A percentile compares a stretch with the other conserved stretches of the same genome.
phyloP scores from a whole-genome alignment of 306 rosid species.

The Spatholobus suberectus region DNA sequence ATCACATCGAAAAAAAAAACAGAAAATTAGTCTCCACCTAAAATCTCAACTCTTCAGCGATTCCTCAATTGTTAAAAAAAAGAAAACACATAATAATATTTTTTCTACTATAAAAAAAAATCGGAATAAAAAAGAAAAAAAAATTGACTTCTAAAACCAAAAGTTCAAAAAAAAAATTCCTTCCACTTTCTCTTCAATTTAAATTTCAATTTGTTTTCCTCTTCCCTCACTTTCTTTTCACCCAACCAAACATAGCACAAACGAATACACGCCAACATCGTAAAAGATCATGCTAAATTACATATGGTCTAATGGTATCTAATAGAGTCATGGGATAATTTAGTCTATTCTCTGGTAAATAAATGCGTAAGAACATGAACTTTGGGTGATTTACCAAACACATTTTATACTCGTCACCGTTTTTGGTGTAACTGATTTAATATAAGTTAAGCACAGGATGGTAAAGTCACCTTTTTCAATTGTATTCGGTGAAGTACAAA shows the following conservation, averaged over 20 bases:
- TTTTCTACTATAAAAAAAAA: too few relatives aligned
- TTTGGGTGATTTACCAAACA: not conserved
- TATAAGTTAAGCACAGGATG: not conserved
- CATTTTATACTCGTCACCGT: not conserved
- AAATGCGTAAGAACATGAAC: not conserved
- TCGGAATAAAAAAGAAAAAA: too few relatives aligned
- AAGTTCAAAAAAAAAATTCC: too few relatives aligned
- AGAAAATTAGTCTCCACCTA: not conserved
- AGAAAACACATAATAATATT: too few relatives aligned
- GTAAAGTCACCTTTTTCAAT: constrained; percentile 8
- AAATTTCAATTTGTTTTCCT: too few relatives aligned
- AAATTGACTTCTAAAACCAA: too few relatives aligned
- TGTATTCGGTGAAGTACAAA: constrained; percentile 27
- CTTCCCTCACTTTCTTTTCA: too few relatives aligned
- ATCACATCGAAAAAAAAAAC: not conserved
- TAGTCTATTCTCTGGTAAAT: not conserved
- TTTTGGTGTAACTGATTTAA: not conserved
- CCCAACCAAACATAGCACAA: too few relatives aligned
- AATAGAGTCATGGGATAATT: not conserved
- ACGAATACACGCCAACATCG: not conserved
- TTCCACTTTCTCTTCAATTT: too few relatives aligned
- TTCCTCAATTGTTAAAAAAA: too few relatives aligned
- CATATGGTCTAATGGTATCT: too few relatives aligned
- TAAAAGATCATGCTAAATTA: too few relatives aligned
- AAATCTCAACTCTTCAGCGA: not conserved